phyloP scores from a whole-genome alignment of 208 protist species.

The Entamoeba dispar region DNA sequence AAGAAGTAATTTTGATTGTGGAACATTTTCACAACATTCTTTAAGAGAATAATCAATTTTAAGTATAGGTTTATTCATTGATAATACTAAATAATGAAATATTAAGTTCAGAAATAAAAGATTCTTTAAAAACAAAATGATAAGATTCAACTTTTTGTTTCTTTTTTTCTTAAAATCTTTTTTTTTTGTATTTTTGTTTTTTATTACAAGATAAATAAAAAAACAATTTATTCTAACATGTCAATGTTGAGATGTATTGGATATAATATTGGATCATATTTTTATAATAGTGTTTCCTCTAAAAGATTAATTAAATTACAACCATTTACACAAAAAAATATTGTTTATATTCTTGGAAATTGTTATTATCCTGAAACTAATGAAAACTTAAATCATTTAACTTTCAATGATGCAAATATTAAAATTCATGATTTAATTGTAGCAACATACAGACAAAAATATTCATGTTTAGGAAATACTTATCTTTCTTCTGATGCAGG shows the following conservation, averaged over 20 bases:
- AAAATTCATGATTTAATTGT: neutral
- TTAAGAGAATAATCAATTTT: too few relatives aligned
- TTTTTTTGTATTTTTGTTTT: too few relatives aligned
- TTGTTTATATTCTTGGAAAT: neutral
- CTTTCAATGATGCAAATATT: neutral
- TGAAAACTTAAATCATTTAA: neutral
- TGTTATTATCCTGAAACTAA: neutral
- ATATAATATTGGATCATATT: neutral
- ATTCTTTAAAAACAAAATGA: too few relatives aligned
- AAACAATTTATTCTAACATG: too few relatives aligned
- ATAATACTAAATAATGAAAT: too few relatives aligned
- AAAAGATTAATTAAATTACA: neutral
- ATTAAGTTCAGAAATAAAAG: too few relatives aligned
- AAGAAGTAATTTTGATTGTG: neutral
- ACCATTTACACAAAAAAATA: neutral
- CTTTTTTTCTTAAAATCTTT: too few relatives aligned
- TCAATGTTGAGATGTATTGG: neutral
- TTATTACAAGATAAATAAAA: too few relatives aligned
- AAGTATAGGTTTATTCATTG: too few relatives aligned
- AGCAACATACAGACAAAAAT: neutral
- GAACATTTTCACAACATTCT: neutral
- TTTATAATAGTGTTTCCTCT: neutral
- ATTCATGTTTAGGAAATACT: neutral
- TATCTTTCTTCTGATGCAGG: neutral
- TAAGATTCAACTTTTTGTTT: too few relatives aligned